Conservation (phyloP, 2,329 filamentous ascomycete species). For the Alternaria gansuensis region DNA sequence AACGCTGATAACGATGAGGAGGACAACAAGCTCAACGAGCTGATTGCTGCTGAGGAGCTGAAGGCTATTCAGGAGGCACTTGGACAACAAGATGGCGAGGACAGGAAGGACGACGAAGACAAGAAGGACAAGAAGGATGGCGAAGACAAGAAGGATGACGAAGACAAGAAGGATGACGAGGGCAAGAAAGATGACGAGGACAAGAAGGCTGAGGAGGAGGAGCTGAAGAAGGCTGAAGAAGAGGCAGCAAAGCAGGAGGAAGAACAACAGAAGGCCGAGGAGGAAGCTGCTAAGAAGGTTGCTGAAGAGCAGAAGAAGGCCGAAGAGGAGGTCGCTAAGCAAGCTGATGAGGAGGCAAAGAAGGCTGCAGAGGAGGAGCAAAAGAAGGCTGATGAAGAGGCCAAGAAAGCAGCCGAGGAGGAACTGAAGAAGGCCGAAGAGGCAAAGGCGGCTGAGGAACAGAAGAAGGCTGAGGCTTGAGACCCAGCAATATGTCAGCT, state of each 20-base stretch:
- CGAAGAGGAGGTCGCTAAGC: constrained; percentile 3
- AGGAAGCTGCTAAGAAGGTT: constrained; percentile 1
- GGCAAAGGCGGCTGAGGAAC: constrained; percentile 6
- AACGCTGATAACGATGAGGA: constrained; percentile 31
- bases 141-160: neutral
- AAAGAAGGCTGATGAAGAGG: constrained; percentile 6
- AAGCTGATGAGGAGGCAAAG: constrained; percentile 7
- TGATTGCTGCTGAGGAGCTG: constrained; percentile 34
- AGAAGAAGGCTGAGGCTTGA: neutral
- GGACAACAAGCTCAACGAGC: constrained; percentile 38
- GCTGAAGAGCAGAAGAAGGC: constrained; percentile 9
- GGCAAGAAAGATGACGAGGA: constrained; percentile 19
- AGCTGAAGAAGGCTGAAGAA: constrained; percentile 16
- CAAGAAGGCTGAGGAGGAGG: constrained; percentile 13
- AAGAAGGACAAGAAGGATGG: constrained; percentile 15
- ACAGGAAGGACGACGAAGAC: constrained; percentile 15
- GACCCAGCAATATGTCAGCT: neutral
- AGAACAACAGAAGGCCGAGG: constrained; percentile 2
- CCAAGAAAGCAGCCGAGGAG: constrained; percentile 4
- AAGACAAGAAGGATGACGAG: constrained; percentile 13
- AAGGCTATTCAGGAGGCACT: constrained; percentile 22
- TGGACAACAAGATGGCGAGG: neutral
- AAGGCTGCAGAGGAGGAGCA: constrained; percentile 4
- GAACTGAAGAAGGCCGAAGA: constrained; percentile 7
- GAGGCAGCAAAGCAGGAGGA: constrained; percentile 7